Evolutionary conservation across 2,329 filamentous ascomycete species (phyloP).

Genomic region (Aspergillus brunneoviolaceus): DNA sequence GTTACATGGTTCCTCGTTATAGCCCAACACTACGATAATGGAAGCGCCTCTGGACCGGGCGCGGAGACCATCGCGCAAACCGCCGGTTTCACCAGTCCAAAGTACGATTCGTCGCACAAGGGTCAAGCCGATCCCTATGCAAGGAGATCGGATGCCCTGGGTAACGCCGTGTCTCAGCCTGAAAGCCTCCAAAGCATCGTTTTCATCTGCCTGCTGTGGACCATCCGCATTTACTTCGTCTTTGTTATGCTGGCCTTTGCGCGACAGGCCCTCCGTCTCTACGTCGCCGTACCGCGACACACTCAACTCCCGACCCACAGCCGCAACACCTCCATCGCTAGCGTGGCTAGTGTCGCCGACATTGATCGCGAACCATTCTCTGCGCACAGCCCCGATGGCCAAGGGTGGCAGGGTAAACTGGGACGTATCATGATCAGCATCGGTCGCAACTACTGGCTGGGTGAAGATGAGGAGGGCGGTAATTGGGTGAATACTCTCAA

Average conservation of each 20-base stretch:
- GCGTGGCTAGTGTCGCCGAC: constrained; percentile 47
- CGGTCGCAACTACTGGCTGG: constrained; percentile 78
- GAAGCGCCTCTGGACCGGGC: constrained; percentile 49
- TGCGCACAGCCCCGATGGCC: constrained; percentile 66
- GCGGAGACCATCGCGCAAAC: constrained; percentile 60
- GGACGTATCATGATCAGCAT: constrained; percentile 76
- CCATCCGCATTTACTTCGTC: constrained; percentile 78
- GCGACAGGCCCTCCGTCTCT: constrained; percentile 68
- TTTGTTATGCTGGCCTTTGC: constrained; percentile 82
- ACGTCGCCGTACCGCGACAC: constrained; percentile 45
- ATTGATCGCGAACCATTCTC: constrained; percentile 68
- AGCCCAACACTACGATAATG: constrained; percentile 54
- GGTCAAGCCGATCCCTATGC: constrained; percentile 44
- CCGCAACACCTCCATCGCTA: constrained; percentile 47
- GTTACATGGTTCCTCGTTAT: constrained; percentile 83
- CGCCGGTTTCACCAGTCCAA: constrained; percentile 64
- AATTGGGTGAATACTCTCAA: constrained; percentile 67
- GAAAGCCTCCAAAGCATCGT: constrained; percentile 74
- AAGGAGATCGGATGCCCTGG: constrained; percentile 47
- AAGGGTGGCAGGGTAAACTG: constrained; percentile 74
- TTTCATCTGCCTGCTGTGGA: constrained; percentile 71
- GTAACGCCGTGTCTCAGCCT: constrained; percentile 64
- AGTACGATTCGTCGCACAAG: constrained; percentile 60
- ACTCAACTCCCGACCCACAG: constrained; percentile 43
- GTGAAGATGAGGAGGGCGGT: constrained; percentile 55